Percentiles rank a stretch among this genome's conserved stretches.
Evolutionary conservation across 495 filamentous ascomycete genomes (phyloP).

Genomic region (Trichodelitschia bisporula): DNA sequence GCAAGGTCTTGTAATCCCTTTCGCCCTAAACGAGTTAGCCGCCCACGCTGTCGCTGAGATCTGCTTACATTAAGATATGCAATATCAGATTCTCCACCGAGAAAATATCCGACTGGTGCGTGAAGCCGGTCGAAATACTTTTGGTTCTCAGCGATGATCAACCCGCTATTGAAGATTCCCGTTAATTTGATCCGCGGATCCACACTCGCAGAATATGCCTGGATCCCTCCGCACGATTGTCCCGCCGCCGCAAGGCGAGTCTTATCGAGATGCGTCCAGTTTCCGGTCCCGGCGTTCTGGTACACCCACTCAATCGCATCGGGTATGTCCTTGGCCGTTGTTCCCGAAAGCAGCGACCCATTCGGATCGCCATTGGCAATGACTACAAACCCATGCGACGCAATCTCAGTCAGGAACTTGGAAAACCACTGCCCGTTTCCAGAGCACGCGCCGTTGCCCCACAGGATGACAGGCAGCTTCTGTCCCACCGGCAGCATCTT

Average conservation of each 20-base stretch:
- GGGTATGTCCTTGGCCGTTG: neutral
- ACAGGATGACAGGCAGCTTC: neutral
- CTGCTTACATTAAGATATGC: neutral
- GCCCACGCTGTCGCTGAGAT: neutral
- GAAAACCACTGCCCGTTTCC: neutral
- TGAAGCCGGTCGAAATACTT: neutral
- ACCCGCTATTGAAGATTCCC: neutral
- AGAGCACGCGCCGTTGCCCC: neutral
- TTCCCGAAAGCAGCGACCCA: neutral
- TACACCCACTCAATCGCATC: neutral
- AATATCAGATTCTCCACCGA: neutral
- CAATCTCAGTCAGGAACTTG: neutral
- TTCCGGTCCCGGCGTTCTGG: neutral
- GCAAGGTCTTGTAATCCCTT: neutral
- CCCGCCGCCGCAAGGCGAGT: neutral
- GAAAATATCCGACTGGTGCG: neutral
- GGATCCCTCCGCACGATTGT: neutral
- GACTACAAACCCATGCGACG: neutral
- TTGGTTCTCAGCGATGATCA: neutral
- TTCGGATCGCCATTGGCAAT: neutral
- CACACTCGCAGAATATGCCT: neutral
- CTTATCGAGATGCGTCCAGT: neutral
- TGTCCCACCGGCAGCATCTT: neutral
- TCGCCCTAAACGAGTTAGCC: neutral
- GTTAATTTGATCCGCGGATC: neutral